phyloP scores from a whole-genome alignment of 148 eudicot genomes.

The Pouteria glomerata region DNA sequence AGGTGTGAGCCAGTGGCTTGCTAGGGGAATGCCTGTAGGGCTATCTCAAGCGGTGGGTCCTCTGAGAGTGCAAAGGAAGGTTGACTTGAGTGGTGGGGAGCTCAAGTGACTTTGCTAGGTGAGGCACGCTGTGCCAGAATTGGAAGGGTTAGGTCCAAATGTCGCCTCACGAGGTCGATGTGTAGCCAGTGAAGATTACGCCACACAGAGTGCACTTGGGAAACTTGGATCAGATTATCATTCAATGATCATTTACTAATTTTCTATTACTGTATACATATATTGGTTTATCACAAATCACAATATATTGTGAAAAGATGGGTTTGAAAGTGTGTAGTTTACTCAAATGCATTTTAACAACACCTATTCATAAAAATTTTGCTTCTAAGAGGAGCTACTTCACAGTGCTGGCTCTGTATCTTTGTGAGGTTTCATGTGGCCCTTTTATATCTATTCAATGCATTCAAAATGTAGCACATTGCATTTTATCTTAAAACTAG shows the following conservation, averaged over 20 bases:
- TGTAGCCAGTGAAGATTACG: too few relatives aligned
- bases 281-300: not conserved
- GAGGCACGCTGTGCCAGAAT: too few relatives aligned
- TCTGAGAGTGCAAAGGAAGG: too few relatives aligned
- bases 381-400: not conserved
- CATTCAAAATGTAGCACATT: not conserved
- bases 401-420: not conserved
- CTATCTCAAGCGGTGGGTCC: too few relatives aligned
- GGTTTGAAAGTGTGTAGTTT: not conserved
- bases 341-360: not conserved
- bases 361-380: not conserved
- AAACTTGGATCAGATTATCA: too few relatives aligned
- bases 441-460: not conserved
- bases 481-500: not conserved
- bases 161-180: too few relatives aligned
- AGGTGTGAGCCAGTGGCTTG: too few relatives aligned
- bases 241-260: not conserved
- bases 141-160: too few relatives aligned
- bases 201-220: too few relatives aligned
- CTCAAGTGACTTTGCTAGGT: too few relatives aligned
- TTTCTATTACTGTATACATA: not conserved
- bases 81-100: too few relatives aligned
- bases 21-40: too few relatives aligned
- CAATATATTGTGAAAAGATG: not conserved
- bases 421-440: not conserved